Base-by-base conservation (phyloP, 2,329 filamentous ascomycete species). In the Epichloe elymi region DNA sequence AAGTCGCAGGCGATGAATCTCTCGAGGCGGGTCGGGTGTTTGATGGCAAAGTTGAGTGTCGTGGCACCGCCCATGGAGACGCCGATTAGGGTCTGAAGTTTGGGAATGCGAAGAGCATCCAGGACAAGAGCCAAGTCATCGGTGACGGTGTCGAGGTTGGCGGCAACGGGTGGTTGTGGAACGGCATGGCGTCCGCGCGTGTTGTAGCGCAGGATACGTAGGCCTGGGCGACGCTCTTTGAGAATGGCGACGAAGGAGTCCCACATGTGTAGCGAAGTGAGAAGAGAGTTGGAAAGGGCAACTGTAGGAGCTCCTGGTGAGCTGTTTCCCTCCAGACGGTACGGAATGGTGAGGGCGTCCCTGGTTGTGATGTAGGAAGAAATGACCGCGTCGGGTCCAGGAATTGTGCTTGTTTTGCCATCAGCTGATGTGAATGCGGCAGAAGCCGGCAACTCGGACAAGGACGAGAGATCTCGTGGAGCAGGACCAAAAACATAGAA, bases 11-110 rank as follows among this genome's bases (percentile, higher is more conserved):
- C 76, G 20, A 91, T 71, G 63, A 89, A 86, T 6, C 72, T 73
- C 2, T 59, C 63, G 14, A 88, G 67, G 42, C 79, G 74, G 1
- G 69, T 55, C 0, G 86, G 83, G 59, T 86, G 75, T 40, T 73
- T 73, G 48, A 94, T 76, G 0, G 85, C 83, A 48, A 85, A 82
- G 62, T 85, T 83, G 47, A 93, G 75, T 1, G 83, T 75, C 1
- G 88, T 93, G 2, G 84, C 86, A 49, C 88, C 88, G 55, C 88
- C 88, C 64, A 93, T 80, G 37, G 82, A 87, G 3, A 94, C 88
- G 19, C 88, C 88, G 19, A 93, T 71, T 0, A 91, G 70, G 0
- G 78, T 74, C 36, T 83, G 78, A 0, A 86, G 79, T 59, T 78
- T 76, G 10, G 76, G 72, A 41, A 90, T 81, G 46, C 85, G 79